Percentiles rank a stretch among this genome's conserved stretches.
These are phyloP conservation scores for Pythium chondricola DNA, from an alignment of 352 stramenopile genomes.

Conservation along the genomic window DNA sequence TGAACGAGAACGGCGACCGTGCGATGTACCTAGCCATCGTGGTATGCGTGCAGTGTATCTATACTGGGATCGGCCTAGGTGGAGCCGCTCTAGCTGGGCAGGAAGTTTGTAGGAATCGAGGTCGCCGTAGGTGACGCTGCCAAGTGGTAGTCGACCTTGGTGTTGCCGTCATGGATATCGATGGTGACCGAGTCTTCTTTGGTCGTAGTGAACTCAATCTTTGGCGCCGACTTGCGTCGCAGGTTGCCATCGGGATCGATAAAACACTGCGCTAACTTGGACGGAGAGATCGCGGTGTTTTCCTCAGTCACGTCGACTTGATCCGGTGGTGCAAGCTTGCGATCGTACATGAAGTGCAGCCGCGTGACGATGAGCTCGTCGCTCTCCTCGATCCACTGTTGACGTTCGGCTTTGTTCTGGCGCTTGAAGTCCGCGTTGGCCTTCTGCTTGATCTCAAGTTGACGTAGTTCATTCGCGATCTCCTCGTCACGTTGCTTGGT, in stretches of 20 bases:
- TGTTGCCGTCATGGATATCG: neutral
- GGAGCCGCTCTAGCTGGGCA: too few species aligned
- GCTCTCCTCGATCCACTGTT: constrained; percentile 25
- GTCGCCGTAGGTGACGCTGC: too few species aligned
- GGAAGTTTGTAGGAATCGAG: too few species aligned
- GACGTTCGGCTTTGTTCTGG: constrained; percentile 24
- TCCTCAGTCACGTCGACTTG: constrained; percentile 23
- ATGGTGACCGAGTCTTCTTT: neutral
- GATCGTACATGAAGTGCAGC: constrained; percentile 26
- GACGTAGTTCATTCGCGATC: constrained; percentile 1
- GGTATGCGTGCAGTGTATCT: too few species aligned
- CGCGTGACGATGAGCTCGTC: constrained; percentile 25
- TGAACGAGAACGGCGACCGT: too few species aligned
- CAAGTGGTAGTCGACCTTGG: too few species aligned
- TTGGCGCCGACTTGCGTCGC: constrained; percentile 18
- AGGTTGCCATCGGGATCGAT: constrained; percentile 47
- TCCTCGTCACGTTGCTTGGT: constrained; percentile 3
- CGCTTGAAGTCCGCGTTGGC: constrained; percentile 32
- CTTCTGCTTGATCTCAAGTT: constrained; percentile 10
- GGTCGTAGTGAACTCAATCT: neutral
- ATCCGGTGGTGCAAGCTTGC: too few species aligned
- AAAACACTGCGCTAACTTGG: constrained; percentile 27
- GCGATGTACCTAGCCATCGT: too few species aligned
- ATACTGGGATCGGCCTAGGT: too few species aligned
- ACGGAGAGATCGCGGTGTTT: constrained; percentile 31